Evolutionary conservation across 306 rosid genomes (phyloP), one percentile per base, ranked within the genome.

Genomic region (Begonia masoniana): DNA sequence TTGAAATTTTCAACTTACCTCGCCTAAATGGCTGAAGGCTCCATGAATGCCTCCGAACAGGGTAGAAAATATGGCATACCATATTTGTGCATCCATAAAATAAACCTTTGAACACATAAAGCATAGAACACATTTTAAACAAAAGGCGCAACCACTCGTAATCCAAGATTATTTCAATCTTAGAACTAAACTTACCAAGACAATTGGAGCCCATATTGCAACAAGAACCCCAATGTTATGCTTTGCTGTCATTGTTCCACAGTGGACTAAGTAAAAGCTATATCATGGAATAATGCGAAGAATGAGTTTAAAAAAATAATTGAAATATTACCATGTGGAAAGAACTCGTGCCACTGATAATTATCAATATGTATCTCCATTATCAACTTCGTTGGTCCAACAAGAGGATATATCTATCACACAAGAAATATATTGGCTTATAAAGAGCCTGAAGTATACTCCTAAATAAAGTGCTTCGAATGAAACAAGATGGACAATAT

Each of bases 1-100:
- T 31, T 52, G 43, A 52, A 49, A 50, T n/a, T 69, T 42, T 56
- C 56, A 24, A 77, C 97, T 71, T 48, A 91, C 97, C 97, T 91
- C 97, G 43, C 97, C 97, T 87, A 91, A 76, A 77, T 91, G 96
- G 78, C 88, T 86, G 83, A 85, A 91, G 60, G 96, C 96, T 61
- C 97, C 97, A 54, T 67, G 56, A 74, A 91, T 91, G 49, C 97
- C 97, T 57, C 97, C 97, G 62, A 83, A 81, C 58, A 91, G 49
- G 55, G 96, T 83, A 52, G 97, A 83, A 75, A 71, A 91, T 74
- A 91, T 91, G 68, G 94, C 85, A 79, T 91, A 91, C 96, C 97
- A 91, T 73, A 91, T 85, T 83, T 91, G 97, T 50, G 94, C 71
- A 74, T 91, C 97, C 97, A 82, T 81, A 77, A 91, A 81, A 74